phyloP scores from a whole-genome alignment of 176 grass and related monocot genomes.

The Oryza longistaminata region DNA sequence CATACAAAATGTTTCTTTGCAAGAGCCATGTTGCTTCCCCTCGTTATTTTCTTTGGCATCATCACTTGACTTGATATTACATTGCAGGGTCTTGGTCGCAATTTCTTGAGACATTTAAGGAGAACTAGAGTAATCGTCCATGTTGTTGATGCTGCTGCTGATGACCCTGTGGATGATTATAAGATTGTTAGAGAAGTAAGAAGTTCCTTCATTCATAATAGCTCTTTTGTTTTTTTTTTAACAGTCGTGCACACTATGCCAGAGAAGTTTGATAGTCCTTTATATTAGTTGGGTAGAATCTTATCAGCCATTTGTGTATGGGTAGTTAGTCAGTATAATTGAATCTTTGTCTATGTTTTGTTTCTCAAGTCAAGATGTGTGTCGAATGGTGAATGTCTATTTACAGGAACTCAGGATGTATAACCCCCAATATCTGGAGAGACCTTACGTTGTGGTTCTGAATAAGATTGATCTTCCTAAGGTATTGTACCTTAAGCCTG shows the following conservation, averaged over 20 bases:
- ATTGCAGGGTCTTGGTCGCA: constrained; percentile 89
- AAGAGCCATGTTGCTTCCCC: not conserved
- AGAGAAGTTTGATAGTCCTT: not conserved
- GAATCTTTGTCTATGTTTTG: constrained; percentile 17
- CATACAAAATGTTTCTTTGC: not conserved
- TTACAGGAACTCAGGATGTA: constrained; percentile 98
- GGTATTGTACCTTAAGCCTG: constrained; percentile 35
- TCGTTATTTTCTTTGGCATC: not conserved
- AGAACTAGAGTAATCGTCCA: constrained; percentile 93
- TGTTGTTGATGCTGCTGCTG: constrained; percentile 86
- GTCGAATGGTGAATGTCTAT: constrained; percentile 5
- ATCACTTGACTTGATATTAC: constrained; percentile 29
- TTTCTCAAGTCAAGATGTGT: constrained; percentile 10
- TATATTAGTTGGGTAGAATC: not conserved
- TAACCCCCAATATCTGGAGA: constrained; percentile 84
- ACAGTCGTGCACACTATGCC: constrained; percentile 14
- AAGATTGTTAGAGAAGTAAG: constrained; percentile 93
- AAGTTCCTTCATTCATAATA: constrained; percentile 30
- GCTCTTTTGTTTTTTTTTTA: not conserved
- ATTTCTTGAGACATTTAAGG: constrained; percentile 96
- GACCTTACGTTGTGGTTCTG: constrained; percentile 85
- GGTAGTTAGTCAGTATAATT: not conserved
- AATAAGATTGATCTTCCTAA: constrained; percentile 98
- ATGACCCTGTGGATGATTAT: constrained; percentile 83
- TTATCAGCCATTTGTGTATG: not conserved